Conservation (phyloP, 345 rosid genomes). For the Anastatica hierochuntica region DNA sequence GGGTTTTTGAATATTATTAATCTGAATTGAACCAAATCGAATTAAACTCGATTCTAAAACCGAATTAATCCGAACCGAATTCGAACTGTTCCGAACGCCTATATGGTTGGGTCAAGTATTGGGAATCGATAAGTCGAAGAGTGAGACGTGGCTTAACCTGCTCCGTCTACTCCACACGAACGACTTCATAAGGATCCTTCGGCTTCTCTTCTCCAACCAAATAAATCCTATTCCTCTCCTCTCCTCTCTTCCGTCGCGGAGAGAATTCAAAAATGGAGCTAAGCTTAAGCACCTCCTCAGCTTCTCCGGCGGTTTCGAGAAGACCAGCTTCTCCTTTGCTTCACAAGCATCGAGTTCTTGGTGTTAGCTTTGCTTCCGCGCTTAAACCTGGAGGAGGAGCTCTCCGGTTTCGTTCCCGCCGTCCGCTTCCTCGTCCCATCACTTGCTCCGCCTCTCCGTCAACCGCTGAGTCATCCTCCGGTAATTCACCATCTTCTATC, state of each 20-base stretch:
- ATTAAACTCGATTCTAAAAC: too few species aligned
- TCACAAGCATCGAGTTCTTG: constrained; percentile 32
- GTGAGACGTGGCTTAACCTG: constrained; percentile 32
- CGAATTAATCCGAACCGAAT: too few species aligned
- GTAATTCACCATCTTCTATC: constrained; percentile 32
- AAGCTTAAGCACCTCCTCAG: constrained; percentile 33
- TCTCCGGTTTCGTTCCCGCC: constrained; percentile 35
- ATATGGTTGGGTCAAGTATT: too few species aligned
- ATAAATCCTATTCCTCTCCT: constrained; percentile 21
- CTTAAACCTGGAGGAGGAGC: constrained; percentile 20
- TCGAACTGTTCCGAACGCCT: too few species aligned
- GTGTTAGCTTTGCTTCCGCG: constrained; percentile 36
- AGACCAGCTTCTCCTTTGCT: constrained; percentile 24
- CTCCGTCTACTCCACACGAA: constrained; percentile 14
- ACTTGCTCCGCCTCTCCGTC: constrained; percentile 55
- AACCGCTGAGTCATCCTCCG: constrained; percentile 42
- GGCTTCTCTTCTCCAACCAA: constrained; percentile 35
- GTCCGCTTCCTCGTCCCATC: constrained; percentile 28
- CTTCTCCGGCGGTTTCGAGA: constrained; percentile 22
- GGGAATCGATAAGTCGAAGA: constrained; percentile 11
- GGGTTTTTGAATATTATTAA: too few species aligned
- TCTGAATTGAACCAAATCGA: too few species aligned
- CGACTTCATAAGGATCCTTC: constrained; percentile 2
- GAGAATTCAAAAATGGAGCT: constrained; percentile 42
- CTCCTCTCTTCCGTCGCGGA: constrained; percentile 13